Conservation (phyloP, 768 basidiomycete species). For the Leucogyrophana mollusca region DNA sequence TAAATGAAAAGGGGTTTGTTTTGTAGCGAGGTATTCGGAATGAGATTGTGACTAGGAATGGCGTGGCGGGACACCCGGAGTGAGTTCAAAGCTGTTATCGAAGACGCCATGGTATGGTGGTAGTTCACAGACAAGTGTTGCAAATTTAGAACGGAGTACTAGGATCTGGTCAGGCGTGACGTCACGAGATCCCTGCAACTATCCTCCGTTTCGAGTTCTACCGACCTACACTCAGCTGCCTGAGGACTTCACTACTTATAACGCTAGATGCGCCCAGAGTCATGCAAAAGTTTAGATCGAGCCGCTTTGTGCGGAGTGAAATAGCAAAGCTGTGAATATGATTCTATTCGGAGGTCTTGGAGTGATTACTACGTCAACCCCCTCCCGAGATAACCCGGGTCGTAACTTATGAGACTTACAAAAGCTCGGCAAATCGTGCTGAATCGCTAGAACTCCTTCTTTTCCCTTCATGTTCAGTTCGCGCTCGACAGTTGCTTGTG, state of each 20-base stretch:
- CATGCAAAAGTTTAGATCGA: no score
- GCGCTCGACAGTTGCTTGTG: slow-evolving; percentile 7
- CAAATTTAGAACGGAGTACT: no score
- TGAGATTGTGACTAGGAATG: slow-evolving; percentile 30
- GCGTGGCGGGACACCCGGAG: slow-evolving; percentile 28
- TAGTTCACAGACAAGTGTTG: no score
- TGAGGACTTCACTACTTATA: no score
- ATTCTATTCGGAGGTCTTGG: no score
- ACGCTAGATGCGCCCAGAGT: no score
- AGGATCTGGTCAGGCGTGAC: no score
- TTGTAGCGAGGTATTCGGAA: slow-evolving; percentile 37
- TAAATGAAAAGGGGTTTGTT: slow-evolving; percentile 38
- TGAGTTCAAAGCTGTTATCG: slow-evolving; percentile 15
- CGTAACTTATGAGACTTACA: background rate
- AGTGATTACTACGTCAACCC: no score
- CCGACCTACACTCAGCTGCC: no score
- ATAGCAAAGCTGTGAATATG: no score
- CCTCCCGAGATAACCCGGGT: background rate
- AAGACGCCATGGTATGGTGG: no score
- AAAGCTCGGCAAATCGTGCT: background rate
- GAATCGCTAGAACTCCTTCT: background rate
- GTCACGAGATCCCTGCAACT: background rate
- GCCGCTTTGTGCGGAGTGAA: background rate
- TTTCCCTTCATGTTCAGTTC: slow-evolving; percentile 14
- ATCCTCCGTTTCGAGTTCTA: no score